Evolutionary conservation across 257 asterid species (phyloP).

Genomic region (Lavandula angustifolia): DNA sequence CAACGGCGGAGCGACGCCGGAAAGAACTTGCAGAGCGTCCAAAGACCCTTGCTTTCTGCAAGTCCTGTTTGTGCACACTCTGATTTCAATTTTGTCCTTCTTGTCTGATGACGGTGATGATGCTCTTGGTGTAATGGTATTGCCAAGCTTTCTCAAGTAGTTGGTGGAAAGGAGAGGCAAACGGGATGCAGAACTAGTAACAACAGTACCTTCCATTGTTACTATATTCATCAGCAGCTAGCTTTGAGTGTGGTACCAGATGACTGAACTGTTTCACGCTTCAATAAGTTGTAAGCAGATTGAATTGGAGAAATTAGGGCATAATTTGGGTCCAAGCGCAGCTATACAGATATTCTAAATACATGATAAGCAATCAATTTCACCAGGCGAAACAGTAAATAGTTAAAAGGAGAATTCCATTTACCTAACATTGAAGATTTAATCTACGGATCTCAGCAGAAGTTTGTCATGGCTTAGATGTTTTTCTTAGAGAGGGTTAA

Average conservation of each 20-base stretch:
- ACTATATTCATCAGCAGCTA: not conserved
- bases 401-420: too few relatives aligned
- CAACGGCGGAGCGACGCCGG: constrained; percentile 75
- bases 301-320: constrained; percentile 34
- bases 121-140: constrained; percentile 25
- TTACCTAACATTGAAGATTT: too few relatives aligned
- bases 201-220: constrained; percentile 33
- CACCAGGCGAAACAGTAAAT: too few relatives aligned
- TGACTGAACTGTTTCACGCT: constrained; percentile 3
- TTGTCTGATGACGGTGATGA: constrained; percentile 25
- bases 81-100: constrained; percentile 48
- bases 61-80: constrained; percentile 72
- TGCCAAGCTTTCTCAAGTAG: constrained; percentile 16
- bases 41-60: constrained; percentile 86
- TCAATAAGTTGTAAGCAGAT: constrained; percentile 10
- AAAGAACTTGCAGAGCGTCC: constrained; percentile 62
- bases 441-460: too few relatives aligned
- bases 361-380: too few relatives aligned
- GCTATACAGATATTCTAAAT: constrained; percentile 19
- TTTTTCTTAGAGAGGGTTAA: too few relatives aligned
- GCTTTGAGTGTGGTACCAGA: constrained; percentile 15
- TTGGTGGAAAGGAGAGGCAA: constrained; percentile 33
- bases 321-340: not conserved
- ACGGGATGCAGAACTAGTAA: constrained; percentile 18
- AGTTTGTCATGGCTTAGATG: too few relatives aligned